phyloP scores from a whole-genome alignment of 1,139 yeast species.

The Suhomyces wounanorum region DNA sequence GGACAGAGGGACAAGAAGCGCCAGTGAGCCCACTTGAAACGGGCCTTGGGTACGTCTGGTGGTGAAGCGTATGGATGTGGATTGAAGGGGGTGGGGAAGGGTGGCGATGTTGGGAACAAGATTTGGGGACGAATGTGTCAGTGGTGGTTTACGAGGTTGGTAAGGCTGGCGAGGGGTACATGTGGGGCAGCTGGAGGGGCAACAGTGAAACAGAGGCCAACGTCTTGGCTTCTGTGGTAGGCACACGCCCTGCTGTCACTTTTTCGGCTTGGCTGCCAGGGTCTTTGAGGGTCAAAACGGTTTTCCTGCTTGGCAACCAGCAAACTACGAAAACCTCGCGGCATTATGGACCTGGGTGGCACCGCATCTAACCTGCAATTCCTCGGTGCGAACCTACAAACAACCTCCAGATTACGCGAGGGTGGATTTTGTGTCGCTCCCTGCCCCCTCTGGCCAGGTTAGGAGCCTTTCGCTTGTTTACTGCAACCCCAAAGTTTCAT shows the following conservation, averaged over 20 bases:
- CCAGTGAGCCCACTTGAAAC: not conserved
- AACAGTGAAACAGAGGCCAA: not conserved
- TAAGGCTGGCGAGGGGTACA: not conserved
- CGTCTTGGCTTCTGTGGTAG: slow-evolving; percentile 1
- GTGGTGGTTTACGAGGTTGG: not conserved
- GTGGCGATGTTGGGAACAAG: too few relatives aligned
- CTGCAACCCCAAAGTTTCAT: not conserved
- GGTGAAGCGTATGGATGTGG: not conserved
- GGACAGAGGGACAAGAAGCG: not conserved
- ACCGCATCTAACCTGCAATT: not conserved
- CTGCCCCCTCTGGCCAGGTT: not conserved
- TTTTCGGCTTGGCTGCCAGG: slow-evolving; percentile 4
- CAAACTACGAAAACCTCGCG: slow-evolving; percentile 4
- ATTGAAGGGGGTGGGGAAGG: not conserved
- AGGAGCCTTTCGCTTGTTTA: not conserved
- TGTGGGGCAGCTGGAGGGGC: not conserved
- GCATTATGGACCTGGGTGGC: not conserved
- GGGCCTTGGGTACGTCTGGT: not conserved
- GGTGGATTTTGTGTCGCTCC: not conserved
- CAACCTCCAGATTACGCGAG: not conserved
- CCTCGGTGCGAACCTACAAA: not conserved
- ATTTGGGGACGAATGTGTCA: not conserved
- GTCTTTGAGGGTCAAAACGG: slow-evolving; percentile 2
- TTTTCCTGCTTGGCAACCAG: slow-evolving; percentile 6
- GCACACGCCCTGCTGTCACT: slow-evolving; percentile 2